Evolutionary conservation across 2,329 filamentous ascomycete species (phyloP).

Genomic region (Penicillium sp.): DNA sequence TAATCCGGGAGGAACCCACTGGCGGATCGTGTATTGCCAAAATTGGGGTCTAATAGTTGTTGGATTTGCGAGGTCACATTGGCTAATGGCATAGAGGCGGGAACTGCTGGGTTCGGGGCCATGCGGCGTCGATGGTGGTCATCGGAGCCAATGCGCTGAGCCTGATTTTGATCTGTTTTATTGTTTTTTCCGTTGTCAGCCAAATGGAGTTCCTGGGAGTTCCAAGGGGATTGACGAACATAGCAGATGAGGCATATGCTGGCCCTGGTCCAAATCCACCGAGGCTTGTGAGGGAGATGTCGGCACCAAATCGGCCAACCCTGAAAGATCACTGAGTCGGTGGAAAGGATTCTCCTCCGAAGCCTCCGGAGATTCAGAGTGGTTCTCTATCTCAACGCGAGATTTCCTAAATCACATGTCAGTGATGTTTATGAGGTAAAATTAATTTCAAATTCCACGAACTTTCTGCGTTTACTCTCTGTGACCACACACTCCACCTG

Average conservation of each 20-base stretch:
- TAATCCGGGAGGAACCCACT: conserved; percentile 60
- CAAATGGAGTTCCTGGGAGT: neutral
- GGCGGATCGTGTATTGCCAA: conserved; percentile 48
- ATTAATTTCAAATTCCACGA: conserved; percentile 22
- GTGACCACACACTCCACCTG: conserved; percentile 60
- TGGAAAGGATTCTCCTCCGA: conserved; percentile 36
- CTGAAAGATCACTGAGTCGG: conserved; percentile 29
- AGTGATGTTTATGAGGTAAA: conserved; percentile 1
- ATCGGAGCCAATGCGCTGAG: conserved; percentile 49
- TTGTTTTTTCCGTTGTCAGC: neutral
- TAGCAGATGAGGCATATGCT: conserved; percentile 63
- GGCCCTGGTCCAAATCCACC: conserved; percentile 49
- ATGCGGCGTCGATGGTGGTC: conserved; percentile 45
- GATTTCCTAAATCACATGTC: conserved; percentile 35
- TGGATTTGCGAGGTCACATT: conserved; percentile 38
- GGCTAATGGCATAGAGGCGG: conserved; percentile 37
- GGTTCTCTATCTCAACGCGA: conserved; percentile 40
- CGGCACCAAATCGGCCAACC: conserved; percentile 32
- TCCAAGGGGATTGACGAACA: conserved; percentile 48
- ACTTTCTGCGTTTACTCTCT: conserved; percentile 74
- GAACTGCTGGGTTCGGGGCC: conserved; percentile 44
- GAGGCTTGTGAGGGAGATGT: conserved; percentile 47
- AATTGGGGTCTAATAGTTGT: conserved; percentile 43
- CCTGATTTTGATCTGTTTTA: conserved; percentile 35
- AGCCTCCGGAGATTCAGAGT: conserved; percentile 37